Percentiles rank a stretch among this genome's conserved stretches.
phyloP scores from a whole-genome alignment of 306 rosid species.

The Lathyrus sativus region DNA sequence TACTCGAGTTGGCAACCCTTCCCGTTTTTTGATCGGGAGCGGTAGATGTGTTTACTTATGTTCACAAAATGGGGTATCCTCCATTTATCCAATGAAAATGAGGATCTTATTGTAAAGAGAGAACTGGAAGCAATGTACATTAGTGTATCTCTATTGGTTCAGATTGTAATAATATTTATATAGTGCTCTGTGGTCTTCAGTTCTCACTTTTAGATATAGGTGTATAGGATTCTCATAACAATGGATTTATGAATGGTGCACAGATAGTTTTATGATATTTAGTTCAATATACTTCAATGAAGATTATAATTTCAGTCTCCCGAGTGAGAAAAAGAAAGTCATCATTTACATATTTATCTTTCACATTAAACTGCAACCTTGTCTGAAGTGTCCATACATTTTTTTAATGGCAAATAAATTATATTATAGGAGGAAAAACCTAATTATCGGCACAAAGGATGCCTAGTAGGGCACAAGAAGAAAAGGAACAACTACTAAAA shows the following conservation, averaged over 20 bases:
- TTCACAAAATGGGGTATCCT: constrained; percentile 28
- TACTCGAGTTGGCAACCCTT: constrained; percentile 33
- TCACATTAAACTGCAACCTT: too few relatives aligned
- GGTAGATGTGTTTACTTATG: constrained; percentile 34
- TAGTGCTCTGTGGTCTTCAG: constrained; percentile 27
- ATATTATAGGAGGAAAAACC: too few relatives aligned
- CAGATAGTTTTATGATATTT: constrained; percentile 19
- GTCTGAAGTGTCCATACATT: too few relatives aligned
- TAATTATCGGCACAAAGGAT: too few relatives aligned
- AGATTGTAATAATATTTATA: constrained; percentile 27
- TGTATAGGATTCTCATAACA: constrained; percentile 32
- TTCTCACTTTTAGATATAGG: constrained; percentile 27
- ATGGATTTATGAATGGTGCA: constrained; percentile 32
- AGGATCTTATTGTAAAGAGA: constrained; percentile 33
- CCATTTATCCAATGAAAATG: constrained; percentile 34
- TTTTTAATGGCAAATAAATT: too few relatives aligned
- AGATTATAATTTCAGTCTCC: too few relatives aligned
- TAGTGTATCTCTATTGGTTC: constrained; percentile 6
- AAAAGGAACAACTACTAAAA: too few relatives aligned
- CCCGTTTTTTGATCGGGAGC: constrained; percentile 31
- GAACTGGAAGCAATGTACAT: constrained; percentile 38
- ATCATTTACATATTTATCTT: too few relatives aligned
- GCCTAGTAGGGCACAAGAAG: too few relatives aligned
- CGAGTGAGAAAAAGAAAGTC: too few relatives aligned
- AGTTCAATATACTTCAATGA: too few relatives aligned